Conservation (phyloP, 352 stramenopile species). For the Nothophytophthora sp. region DNA sequence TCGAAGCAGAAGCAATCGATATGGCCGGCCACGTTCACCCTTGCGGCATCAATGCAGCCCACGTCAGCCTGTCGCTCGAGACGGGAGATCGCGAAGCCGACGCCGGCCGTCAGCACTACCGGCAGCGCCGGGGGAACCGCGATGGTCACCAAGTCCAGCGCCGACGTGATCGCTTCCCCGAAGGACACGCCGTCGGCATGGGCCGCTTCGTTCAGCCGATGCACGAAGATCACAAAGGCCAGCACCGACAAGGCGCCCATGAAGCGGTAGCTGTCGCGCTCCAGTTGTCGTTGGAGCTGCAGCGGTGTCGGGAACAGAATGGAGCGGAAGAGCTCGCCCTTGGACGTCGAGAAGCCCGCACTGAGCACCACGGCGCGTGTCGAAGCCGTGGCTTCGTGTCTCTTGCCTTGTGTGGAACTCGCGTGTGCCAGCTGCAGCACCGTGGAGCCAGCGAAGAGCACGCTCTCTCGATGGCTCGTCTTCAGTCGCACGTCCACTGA, state of each 20-base stretch:
- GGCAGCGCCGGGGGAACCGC: slow-evolving; percentile 63
- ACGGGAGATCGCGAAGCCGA: slow-evolving; percentile 62
- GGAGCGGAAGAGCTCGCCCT: slow-evolving; percentile 69
- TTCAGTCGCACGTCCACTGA: slow-evolving; percentile 39
- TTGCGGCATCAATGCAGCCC: slow-evolving; percentile 73
- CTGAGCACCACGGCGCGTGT: slow-evolving; percentile 57
- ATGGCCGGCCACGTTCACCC: slow-evolving; percentile 72
- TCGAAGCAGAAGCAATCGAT: slow-evolving; percentile 83
- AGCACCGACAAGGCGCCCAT: slow-evolving; percentile 52
- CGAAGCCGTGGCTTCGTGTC: slow-evolving; percentile 28
- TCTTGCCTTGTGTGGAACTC: slow-evolving; percentile 18
- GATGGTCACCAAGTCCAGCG: slow-evolving; percentile 68
- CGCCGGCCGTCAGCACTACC: slow-evolving; percentile 59
- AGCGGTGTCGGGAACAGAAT: slow-evolving; percentile 68
- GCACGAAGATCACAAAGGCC: slow-evolving; percentile 56
- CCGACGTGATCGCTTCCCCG: slow-evolving; percentile 35
- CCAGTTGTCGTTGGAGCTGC: slow-evolving; percentile 52
- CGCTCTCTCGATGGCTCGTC: slow-evolving; percentile 44
- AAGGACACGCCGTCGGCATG: slow-evolving; percentile 26
- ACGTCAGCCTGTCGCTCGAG: slow-evolving; percentile 47
- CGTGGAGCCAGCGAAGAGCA: slow-evolving; percentile 65
- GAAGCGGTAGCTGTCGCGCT: slow-evolving; percentile 79
- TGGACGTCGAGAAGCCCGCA: slow-evolving; percentile 68
- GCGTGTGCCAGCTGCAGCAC: slow-evolving; percentile 37
- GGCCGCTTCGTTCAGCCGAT: slow-evolving; percentile 42